Base-by-base conservation (phyloP, 1,284 basidiomycete genomes). In the Boletus sp. region DNA sequence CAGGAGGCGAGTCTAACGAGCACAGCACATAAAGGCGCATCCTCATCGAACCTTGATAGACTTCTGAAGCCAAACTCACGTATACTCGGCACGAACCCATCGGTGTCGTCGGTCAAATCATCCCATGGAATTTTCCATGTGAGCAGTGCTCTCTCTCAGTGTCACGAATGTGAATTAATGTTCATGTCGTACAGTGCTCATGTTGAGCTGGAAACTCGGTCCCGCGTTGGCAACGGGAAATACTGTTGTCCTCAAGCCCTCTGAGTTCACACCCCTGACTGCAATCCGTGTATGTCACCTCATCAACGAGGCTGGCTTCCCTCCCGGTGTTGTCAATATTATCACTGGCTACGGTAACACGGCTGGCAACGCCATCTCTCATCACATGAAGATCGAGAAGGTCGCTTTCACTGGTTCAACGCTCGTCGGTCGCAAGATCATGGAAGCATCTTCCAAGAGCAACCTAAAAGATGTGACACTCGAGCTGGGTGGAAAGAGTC, bases 31-130 rank as follows among this genome's bases (percentile, higher is more conserved):
- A 16, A 40, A 19, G 19, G 50, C 14, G 37, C 25, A 21, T 38
- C n/a, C 25, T 65, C 27, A 55, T 52, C 1, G 9, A 30, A 33
- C 16, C 17, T 14, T 19, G 19, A 9, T 47, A 84, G 85, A 91
- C 89, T 48, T 78, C 82, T 64, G 84, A 91, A 69, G 77, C 71
- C 57, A 94, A 92, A 76, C 79, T 95, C 60, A 83, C 81, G 6
- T 95, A 93, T 78, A 93, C 93, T 21, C 83, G 89, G 33, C 94
- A 97, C 75, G 96, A 98, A 77, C 95, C 97, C 21, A 90, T 97
- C 68, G 97, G 96, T 67, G 95, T 98, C 61, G 85, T 88, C 28
- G 84, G 91, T 52, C 91, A 94, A 78, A 95, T 95, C 74, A 93
- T 94, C 67, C 90, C 90, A 25, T 93, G 91, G 82, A 84, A 88